These are phyloP conservation scores for Hypoxylon sp. DNA, from an alignment of 2,329 filamentous ascomycete genomes.

Conservation along the genomic window DNA sequence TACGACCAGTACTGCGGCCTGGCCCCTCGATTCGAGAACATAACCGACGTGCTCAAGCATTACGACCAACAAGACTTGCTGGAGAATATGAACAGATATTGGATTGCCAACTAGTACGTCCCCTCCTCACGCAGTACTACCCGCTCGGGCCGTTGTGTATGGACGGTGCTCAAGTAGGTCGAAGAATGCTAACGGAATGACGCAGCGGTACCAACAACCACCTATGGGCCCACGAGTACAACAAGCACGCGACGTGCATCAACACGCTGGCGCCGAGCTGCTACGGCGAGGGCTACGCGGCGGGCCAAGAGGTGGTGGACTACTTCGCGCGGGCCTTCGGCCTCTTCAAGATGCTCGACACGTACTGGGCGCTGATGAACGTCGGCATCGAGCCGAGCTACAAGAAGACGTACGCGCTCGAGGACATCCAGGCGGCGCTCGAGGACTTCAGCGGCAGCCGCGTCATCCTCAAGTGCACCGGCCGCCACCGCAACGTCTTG, in stretches of 20 bases:
- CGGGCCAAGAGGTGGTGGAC: slow-evolving; percentile 55
- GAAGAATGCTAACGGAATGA: neutral
- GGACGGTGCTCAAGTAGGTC: neutral
- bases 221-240: slow-evolving; percentile 76
- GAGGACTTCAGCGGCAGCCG: slow-evolving; percentile 54
- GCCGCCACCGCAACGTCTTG: slow-evolving; percentile 49
- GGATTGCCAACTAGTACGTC: slow-evolving; percentile 51
- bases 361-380: slow-evolving; percentile 50
- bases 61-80: slow-evolving; percentile 51
- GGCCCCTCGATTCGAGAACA: slow-evolving; percentile 53
- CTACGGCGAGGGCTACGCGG: slow-evolving; percentile 62
- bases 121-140: neutral
- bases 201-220: slow-evolving; percentile 50
- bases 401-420: slow-evolving; percentile 52
- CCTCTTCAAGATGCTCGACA: slow-evolving; percentile 54
- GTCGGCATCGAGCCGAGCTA: slow-evolving; percentile 49
- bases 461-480: slow-evolving; percentile 55
- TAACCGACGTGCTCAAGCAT: slow-evolving; percentile 51
- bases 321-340: slow-evolving; percentile 54
- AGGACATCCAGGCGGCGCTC: slow-evolving; percentile 52
- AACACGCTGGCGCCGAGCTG: slow-evolving; percentile 71
- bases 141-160: neutral
- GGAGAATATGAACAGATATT: slow-evolving; percentile 53
- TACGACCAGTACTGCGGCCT: slow-evolving; percentile 54
- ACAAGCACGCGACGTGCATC: slow-evolving; percentile 76